These are phyloP conservation scores for Pleodorina starrii DNA, from an alignment of 139 green algal species.

Conservation along the genomic window DNA sequence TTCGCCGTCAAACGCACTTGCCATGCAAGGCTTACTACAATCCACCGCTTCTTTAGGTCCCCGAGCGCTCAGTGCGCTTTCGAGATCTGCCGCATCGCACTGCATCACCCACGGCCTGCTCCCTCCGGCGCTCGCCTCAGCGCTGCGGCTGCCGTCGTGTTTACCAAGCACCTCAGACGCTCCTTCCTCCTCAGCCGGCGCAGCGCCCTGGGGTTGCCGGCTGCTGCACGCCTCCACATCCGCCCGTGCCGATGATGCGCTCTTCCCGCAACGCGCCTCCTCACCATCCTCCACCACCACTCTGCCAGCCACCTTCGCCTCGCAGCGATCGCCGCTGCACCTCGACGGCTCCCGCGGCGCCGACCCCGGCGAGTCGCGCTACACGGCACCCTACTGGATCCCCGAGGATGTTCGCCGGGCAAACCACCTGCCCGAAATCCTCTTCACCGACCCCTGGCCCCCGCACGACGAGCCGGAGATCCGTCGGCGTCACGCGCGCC, in stretches of 20 bases:
- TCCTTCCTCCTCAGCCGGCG: no score
- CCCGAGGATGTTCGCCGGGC: not conserved
- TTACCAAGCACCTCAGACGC: not conserved
- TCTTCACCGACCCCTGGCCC: constrained; percentile 42
- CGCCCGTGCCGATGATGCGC: not conserved
- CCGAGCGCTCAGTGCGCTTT: not conserved
- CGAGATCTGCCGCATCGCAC: not conserved
- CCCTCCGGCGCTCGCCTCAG: not conserved
- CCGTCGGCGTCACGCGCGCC: not conserved
- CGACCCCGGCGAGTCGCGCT: constrained; percentile 31
- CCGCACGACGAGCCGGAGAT: constrained; percentile 18
- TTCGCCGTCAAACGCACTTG: not conserved
- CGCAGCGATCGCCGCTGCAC: not conserved
- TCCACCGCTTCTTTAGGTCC: not conserved
- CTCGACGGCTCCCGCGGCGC: constrained; percentile 7
- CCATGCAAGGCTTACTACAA: not conserved
- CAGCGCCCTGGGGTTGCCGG: not conserved
- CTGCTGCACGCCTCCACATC: not conserved
- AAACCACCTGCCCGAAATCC: constrained; percentile 4
- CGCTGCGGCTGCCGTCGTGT: not conserved
- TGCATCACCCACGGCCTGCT: not conserved
- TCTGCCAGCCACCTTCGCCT: not conserved
- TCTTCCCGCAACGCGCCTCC: not conserved
- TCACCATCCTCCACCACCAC: not conserved
- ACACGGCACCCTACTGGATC: constrained; percentile 47